These are phyloP conservation scores for Trametes cingulata DNA, from an alignment of 768 basidiomycete genomes.

Conservation along the genomic window DNA sequence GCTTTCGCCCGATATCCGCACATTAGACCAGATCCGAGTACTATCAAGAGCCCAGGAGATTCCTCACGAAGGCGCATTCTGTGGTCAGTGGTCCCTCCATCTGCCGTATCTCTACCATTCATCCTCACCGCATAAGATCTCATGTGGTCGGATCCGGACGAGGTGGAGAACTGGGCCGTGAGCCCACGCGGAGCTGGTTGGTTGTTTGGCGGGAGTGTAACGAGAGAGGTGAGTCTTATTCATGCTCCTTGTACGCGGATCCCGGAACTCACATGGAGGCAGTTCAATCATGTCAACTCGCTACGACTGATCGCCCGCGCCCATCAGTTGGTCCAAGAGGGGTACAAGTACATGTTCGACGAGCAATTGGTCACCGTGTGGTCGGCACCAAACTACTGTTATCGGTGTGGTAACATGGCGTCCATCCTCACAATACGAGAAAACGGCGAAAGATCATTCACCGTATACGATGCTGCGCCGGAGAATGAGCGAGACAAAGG, in stretches of 20 bases:
- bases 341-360: constrained; percentile 97
- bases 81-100: constrained; percentile 50
- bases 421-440: constrained; percentile 85
- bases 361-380: constrained; percentile 89
- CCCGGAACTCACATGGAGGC: not conserved
- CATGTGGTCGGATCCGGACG: constrained; percentile 98
- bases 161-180: constrained; percentile 95
- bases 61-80: constrained; percentile 98
- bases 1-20: constrained; percentile 92
- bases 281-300: constrained; percentile 94
- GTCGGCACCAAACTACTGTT: constrained; percentile 90
- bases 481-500: constrained; percentile 89
- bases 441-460: constrained; percentile 66
- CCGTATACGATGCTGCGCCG: constrained; percentile 81
- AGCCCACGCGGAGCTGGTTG: constrained; percentile 96
- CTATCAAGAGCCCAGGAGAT: constrained; percentile 96
- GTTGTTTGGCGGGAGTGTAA: constrained; percentile 87
- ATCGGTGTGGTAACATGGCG: constrained; percentile 86
- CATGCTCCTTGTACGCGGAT: no score
- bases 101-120: not conserved
- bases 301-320: constrained; percentile 89
- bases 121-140: constrained; percentile 66
- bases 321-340: constrained; percentile 95
- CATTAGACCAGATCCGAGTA: constrained; percentile 91
- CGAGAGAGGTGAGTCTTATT: constrained; percentile 61